phyloP scores from a whole-genome alignment of 768 basidiomycete genomes.

The Paxillus involutus region DNA sequence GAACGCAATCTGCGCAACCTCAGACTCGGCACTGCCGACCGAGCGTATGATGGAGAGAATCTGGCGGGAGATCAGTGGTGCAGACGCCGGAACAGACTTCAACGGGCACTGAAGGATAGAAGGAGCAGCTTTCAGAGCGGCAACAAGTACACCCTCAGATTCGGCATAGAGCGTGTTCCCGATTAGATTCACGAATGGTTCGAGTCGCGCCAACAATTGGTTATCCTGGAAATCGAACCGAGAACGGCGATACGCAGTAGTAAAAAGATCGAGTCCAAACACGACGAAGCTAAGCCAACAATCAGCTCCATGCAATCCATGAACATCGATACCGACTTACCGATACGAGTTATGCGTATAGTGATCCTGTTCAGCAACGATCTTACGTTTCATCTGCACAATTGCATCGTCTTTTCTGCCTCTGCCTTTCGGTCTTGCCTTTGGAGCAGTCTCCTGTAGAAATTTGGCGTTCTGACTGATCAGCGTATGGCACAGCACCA shows the following conservation, averaged over 20 bases:
- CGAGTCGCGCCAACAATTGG: conserved; percentile 76
- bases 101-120: conserved; percentile 84
- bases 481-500: conserved; percentile 85
- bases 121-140: conserved; percentile 78
- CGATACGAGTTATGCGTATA: conserved; percentile 88
- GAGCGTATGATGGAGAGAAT: conserved; percentile 81
- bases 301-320: conserved; percentile 1
- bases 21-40: conserved; percentile 84
- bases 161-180: conserved; percentile 92
- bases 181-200: conserved; percentile 81
- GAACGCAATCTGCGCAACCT: conserved; percentile 85
- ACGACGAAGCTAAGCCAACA: conserved; percentile 65
- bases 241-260: conserved; percentile 81
- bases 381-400: conserved; percentile 77
- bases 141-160: conserved; percentile 67
- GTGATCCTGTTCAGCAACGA: conserved; percentile 55
- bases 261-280: conserved; percentile 90
- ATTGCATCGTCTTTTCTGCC: conserved; percentile 55
- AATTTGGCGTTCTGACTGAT: conserved; percentile 91
- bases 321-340: conserved; percentile 37
- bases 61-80: conserved; percentile 83
- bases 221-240: conserved; percentile 82
- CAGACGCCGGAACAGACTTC: conserved; percentile 66
- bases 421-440: conserved; percentile 31
- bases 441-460: conserved; percentile 57